Percentiles rank a stretch among this genome's conserved stretches.
phyloP scores from a whole-genome alignment of 1,139 yeast genomes.

The Zygosaccharomyces sapae region DNA sequence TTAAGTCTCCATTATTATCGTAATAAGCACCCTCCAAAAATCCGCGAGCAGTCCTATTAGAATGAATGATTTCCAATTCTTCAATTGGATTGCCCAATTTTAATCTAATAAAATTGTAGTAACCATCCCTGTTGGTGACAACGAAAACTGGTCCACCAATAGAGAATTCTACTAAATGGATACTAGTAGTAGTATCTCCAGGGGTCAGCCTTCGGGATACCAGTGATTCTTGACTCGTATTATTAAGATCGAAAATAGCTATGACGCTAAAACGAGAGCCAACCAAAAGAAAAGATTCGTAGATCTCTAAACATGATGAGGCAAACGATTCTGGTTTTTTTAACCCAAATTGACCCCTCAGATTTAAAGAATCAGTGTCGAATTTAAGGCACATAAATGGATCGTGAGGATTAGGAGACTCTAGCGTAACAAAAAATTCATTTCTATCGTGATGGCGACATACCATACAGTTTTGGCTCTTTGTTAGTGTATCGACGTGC shows the following conservation, averaged over 20 bases:
- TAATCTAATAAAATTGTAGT: conserved; percentile 41
- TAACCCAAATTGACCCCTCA: conserved; percentile 26
- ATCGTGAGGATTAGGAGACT: conserved; percentile 64
- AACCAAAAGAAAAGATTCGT: conserved; percentile 46
- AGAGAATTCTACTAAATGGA: conserved; percentile 39
- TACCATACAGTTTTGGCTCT: conserved; percentile 52
- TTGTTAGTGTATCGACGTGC: conserved; percentile 36
- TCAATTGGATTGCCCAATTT: conserved; percentile 3
- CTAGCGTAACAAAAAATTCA: conserved; percentile 44
- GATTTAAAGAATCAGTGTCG: conserved; percentile 26
- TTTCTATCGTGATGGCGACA: conserved; percentile 30
- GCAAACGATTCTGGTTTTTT: conserved; percentile 49
- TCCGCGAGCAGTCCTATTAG: conserved; percentile 68
- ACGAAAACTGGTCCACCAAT: conserved; percentile 32
- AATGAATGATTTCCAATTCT: conserved; percentile 41
- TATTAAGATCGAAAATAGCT: conserved; percentile 48
- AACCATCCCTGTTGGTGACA: conserved; percentile 63
- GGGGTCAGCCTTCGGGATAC: conserved; percentile 49
- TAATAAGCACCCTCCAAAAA: conserved; percentile 68
- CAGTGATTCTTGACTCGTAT: conserved; percentile 25
- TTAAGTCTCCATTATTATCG: conserved; percentile 45
- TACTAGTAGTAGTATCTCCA: conserved; percentile 71
- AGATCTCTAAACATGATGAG: conserved; percentile 52
- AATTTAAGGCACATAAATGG: conserved; percentile 49
- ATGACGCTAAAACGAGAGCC: conserved; percentile 73